Conservation (phyloP, 2,329 filamentous ascomycete genomes). For the Cladophialophora chaetospira region DNA sequence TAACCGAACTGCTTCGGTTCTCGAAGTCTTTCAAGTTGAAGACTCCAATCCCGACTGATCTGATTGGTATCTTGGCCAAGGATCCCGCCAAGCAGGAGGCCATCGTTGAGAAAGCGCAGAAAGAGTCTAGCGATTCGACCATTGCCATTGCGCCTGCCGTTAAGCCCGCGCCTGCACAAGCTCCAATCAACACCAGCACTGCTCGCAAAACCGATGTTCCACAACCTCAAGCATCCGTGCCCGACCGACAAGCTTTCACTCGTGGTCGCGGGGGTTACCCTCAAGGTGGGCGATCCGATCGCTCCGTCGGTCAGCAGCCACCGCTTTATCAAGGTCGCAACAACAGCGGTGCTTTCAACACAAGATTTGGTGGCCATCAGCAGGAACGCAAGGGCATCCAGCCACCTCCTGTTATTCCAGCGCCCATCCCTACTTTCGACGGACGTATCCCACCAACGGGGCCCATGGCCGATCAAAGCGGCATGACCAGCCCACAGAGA, state of each 20-base stretch:
- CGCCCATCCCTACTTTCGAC: conserved; percentile 63
- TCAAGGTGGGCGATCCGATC: conserved; percentile 19
- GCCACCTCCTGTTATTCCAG: conserved; percentile 47
- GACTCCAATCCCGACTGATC: conserved; percentile 85
- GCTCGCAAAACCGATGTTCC: conserved; percentile 54
- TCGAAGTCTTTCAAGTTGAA: conserved; percentile 90
- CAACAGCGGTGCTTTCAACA: conserved; percentile 15
- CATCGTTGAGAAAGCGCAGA: conserved; percentile 84
- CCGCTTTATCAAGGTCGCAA: conserved; percentile 19
- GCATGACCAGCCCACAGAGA: conserved; percentile 45
- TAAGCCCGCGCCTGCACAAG: conserved; percentile 27
- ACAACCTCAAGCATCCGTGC: conserved; percentile 40
- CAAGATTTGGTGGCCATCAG: conserved; percentile 22
- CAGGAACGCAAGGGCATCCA: conserved; percentile 32
- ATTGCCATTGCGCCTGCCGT: conserved; percentile 31
- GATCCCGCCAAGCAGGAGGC: conserved; percentile 92
- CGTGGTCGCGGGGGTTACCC: conserved; percentile 49
- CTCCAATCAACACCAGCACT: conserved; percentile 51
- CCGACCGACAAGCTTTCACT: conserved; percentile 52
- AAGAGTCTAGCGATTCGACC: conserved; percentile 65
- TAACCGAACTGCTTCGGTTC: conserved; percentile 95
- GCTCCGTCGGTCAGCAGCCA: conserved; percentile 42
- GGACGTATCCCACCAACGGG: conserved; percentile 73
- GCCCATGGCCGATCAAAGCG: conserved; percentile 60
- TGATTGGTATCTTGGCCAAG: conserved; percentile 94